phyloP scores from a whole-genome alignment of 106 monocot species.

The Dendrobium catenatum region DNA sequence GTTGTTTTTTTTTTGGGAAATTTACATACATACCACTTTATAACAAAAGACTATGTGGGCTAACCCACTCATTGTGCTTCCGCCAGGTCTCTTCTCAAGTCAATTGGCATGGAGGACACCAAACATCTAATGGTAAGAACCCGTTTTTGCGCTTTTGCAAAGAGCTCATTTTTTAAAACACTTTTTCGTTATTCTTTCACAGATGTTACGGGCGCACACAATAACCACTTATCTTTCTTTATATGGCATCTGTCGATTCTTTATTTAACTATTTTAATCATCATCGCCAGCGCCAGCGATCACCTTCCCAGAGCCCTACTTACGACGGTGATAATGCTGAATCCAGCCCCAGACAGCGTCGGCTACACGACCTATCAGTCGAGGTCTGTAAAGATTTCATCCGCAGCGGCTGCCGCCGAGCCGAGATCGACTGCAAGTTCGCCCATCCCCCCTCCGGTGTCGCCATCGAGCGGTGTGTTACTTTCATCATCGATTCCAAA shows the following conservation, averaged over 20 bases:
- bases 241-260: not conserved
- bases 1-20: not conserved
- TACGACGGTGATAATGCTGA: not conserved
- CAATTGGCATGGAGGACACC: not conserved
- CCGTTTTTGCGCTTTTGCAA: too few relatives aligned
- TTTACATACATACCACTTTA: too few relatives aligned
- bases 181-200: too few relatives aligned
- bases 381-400: not conserved
- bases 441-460: constrained; percentile 30
- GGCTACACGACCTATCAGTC: not conserved
- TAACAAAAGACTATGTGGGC: not conserved
- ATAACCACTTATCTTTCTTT: not conserved
- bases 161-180: too few relatives aligned
- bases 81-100: not conserved
- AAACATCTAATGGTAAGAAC: not conserved
- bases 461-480: constrained; percentile 17
- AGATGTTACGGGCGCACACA: too few relatives aligned
- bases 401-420: constrained; percentile 8
- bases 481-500: not conserved
- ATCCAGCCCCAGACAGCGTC: not conserved
- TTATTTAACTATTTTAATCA: not conserved
- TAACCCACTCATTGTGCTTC: not conserved
- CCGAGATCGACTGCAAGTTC: constrained; percentile 26
- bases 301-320: not conserved
- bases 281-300: not conserved